A percentile compares a stretch with the other conserved stretches of the same genome.
Conservation (phyloP, 345 rosid genomes). For the Jatropha curcas region DNA sequence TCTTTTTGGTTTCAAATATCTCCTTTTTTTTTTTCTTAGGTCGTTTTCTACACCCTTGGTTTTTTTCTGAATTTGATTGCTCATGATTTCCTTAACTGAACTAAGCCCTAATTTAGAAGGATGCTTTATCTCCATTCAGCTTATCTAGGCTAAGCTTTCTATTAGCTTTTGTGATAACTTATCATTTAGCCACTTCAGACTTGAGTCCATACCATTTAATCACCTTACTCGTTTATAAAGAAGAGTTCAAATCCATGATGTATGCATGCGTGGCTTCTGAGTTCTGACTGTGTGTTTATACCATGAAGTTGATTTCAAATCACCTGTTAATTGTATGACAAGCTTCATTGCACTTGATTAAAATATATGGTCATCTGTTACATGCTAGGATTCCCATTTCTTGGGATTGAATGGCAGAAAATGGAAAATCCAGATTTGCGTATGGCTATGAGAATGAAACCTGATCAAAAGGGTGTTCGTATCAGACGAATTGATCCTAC, state of each 20-base stretch:
- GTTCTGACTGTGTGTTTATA: background rate
- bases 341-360: background rate
- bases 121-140: background rate
- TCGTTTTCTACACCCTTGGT: background rate
- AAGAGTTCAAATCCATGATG: background rate
- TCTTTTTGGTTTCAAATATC: background rate
- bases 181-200: conserved; percentile 6
- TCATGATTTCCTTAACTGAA: background rate
- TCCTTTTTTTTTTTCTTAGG: background rate
- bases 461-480: conserved; percentile 90
- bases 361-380: background rate
- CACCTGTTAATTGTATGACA: background rate
- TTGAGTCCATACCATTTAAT: background rate
- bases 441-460: conserved; percentile 73
- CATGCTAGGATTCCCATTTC: conserved; percentile 75
- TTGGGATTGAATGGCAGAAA: conserved; percentile 99
- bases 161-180: background rate
- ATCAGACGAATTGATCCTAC: conserved; percentile 95
- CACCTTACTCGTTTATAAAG: background rate
- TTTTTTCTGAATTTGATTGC: background rate
- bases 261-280: background rate
- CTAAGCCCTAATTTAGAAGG: background rate
- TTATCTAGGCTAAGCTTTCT: background rate
- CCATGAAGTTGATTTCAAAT: background rate
- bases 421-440: conserved; percentile 97